Evolutionary conservation across 306 rosid genomes (phyloP), one percentile per base, ranked within the genome.

Genomic region (Spatholobus suberectus): DNA sequence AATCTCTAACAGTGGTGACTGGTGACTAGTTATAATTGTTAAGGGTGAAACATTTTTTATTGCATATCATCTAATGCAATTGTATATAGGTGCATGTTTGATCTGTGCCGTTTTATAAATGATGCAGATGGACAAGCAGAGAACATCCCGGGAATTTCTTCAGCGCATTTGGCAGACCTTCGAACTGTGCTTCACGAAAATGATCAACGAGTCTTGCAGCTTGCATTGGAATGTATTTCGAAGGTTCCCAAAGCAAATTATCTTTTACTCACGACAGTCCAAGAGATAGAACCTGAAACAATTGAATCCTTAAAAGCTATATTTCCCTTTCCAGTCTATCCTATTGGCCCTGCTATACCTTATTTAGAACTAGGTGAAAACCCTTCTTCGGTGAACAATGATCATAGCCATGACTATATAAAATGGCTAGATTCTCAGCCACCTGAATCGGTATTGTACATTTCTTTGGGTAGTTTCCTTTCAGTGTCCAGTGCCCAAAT

Each of bases 381-480:
- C n/a, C 44, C 18, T 20, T 38, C 27, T 18, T 35, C 15, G 0
- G n/a, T 44, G 17, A 68, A 26, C 17, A 70, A 23, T 14, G 66
- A 78, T 41, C 62, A 29, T 40, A 62, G 21, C 75, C 81, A 70
- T 18, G 77, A 85, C 78, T 80, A 85, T 34, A 21, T 83, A 1
- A 85, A 87, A 2, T 88, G 92, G 93, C 51, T 91, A 9, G 96
- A 91, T 71, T 79, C 82, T 37, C 96, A 90, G 20, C 88, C 96
- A 14, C 35, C 58, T n/a, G 78, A 59, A 26, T 90, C 91, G 0
- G 92, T 87, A 18, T 55, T 90, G 85, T 90, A 92, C 90, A 85
- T 92, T 49, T 87, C 94, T 35, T 26, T 90, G 71, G 94, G 96
- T 2, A 90, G 96, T 68, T 90, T 83, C 38, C 83, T 85, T 27